phyloP scores from a whole-genome alignment of 352 stramenopile genomes.

The Plasmopara halstedii region DNA sequence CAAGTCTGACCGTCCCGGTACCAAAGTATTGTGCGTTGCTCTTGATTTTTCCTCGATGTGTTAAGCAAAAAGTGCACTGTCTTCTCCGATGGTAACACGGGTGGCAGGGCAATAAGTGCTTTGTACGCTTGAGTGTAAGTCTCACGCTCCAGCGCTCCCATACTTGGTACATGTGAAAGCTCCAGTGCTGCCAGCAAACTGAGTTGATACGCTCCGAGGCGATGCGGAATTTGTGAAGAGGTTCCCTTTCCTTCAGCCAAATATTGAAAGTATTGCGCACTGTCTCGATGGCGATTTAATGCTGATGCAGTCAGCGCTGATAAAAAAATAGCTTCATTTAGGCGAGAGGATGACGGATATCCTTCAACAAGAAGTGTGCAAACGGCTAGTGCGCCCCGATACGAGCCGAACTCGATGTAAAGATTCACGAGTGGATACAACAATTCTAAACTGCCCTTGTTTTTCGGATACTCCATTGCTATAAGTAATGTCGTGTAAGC shows the following conservation, averaged over 20 bases:
- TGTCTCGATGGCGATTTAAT: constrained; percentile 48
- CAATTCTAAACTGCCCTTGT: constrained; percentile 51
- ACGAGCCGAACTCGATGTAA: constrained; percentile 62
- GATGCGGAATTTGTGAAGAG: constrained; percentile 22
- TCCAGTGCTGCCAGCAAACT: constrained; percentile 47
- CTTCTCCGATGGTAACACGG: constrained; percentile 44
- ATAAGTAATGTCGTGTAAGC: constrained; percentile 74
- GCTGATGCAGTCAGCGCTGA: constrained; percentile 46
- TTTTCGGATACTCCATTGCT: constrained; percentile 65
- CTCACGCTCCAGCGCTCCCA: constrained; percentile 38
- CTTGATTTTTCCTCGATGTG: constrained; percentile 61
- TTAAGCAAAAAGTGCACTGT: constrained; percentile 44
- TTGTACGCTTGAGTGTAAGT: constrained; percentile 51
- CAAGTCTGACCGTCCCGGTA: constrained; percentile 45
- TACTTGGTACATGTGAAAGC: constrained; percentile 32
- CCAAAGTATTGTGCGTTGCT: constrained; percentile 46
- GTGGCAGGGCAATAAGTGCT: constrained; percentile 37
- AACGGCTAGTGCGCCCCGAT: constrained; percentile 50
- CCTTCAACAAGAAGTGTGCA: constrained; percentile 64
- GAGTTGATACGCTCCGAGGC: constrained; percentile 44
- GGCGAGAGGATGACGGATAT: constrained; percentile 25
- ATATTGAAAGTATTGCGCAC: constrained; percentile 67
- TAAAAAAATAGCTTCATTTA: constrained; percentile 61
- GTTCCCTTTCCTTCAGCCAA: constrained; percentile 36
- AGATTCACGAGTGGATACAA: constrained; percentile 50